Base-by-base conservation (phyloP, 2,329 filamentous ascomycete genomes). In the Tolypocladium capitatum region DNA sequence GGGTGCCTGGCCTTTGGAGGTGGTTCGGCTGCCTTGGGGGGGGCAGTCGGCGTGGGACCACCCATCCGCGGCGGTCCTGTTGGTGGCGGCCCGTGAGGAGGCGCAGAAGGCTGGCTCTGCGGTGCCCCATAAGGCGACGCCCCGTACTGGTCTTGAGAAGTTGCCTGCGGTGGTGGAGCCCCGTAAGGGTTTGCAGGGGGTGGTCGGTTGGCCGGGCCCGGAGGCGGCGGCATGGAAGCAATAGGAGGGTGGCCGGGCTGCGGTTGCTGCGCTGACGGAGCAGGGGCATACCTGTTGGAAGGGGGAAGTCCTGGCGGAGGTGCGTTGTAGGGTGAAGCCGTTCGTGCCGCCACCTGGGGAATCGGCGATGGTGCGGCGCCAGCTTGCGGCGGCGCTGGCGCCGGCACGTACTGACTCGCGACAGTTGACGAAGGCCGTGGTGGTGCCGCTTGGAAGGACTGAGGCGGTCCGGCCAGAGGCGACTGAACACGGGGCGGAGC, bases 301-400 rank as follows among this genome's bases (percentile, higher is more conserved):
- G 83, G 78, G n/a, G 86, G 81, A 5, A 79, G 71, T 18, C 73
- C 75, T 30, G 81, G 70, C 7, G 86, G 86, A 47, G 90, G 85
- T 34, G 84, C 79, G 58, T 90, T 88, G 65, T 95, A 96, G 6
- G 90, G 90, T 27, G 90, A 95, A 5, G 84, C 76, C 28, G 84
- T 88, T 53, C 88, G 81, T 21, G 81, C 76, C 46, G 87, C 75
- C 20, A 79, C 76, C 38, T 81, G 73, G 41, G 76, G 76, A 46
- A 65, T 56, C 50, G 74, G 67, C 7, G 73, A 68, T 46, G 78
- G 71, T 38, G 83, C 83, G 10, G 81, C 79, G 55, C 90, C 87
- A 3, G 75, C 24, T 30, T 36, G 48, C 6, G 48, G 69, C 72
- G 41, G 78, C 68, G 45, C 80, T 69, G 51, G 80, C 78, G 31